Percentiles rank a stretch among this genome's conserved stretches.
Conservation (phyloP, 2,329 filamentous ascomycete species). For the Fusarium burgessii region DNA sequence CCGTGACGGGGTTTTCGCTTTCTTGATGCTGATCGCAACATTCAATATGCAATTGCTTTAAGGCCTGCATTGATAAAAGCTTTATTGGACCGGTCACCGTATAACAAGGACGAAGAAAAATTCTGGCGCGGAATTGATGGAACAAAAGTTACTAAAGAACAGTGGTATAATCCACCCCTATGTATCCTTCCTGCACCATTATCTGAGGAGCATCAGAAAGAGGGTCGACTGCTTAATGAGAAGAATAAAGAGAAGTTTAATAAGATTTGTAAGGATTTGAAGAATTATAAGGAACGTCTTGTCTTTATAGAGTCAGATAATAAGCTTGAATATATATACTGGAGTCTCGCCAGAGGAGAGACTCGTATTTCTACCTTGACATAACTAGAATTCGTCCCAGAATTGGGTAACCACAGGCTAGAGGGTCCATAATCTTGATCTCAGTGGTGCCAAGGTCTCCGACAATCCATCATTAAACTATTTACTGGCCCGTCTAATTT, state of each 20-base stretch:
- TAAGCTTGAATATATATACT: neutral
- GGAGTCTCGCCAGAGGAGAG: neutral
- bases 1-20: neutral
- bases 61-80: constrained; percentile 5
- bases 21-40: neutral
- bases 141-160: neutral
- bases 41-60: neutral
- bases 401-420: too few relatives aligned
- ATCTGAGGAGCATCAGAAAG: neutral
- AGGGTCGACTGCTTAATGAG: neutral
- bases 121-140: neutral
- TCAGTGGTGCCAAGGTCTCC: too few relatives aligned
- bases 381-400: too few relatives aligned
- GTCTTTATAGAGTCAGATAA: constrained; percentile 1
- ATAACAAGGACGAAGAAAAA: neutral
- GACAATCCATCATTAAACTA: too few relatives aligned
- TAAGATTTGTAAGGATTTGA: neutral
- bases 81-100: neutral
- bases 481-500: too few relatives aligned
- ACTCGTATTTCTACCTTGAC: neutral
- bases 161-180: neutral
- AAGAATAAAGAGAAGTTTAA: neutral
- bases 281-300: neutral
- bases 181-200: neutral
- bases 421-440: too few relatives aligned